These are phyloP conservation scores for Fusarium pseudocircinatum DNA, from an alignment of 2,329 filamentous ascomycete species.

Conservation along the genomic window DNA sequence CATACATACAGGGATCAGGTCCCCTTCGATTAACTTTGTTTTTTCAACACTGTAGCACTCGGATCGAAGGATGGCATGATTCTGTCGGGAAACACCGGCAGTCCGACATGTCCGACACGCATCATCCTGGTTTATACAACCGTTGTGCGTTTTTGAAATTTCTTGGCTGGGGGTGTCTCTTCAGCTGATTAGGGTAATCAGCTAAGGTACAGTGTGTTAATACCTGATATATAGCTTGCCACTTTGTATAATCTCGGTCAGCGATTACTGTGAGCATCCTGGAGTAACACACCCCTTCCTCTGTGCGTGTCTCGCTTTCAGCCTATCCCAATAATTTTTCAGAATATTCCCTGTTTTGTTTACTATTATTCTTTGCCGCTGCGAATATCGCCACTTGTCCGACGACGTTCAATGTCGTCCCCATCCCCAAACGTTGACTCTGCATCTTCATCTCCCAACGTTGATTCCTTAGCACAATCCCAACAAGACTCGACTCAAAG, in stretches of 20 bases:
- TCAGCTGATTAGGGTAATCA: not conserved
- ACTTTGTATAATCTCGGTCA: constrained; percentile 23
- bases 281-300: constrained; percentile 24
- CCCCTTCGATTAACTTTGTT: constrained; percentile 27
- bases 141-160: constrained; percentile 5
- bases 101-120: constrained; percentile 17
- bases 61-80: constrained; percentile 43
- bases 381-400: constrained; percentile 18
- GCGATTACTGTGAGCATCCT: constrained; percentile 17
- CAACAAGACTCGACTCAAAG: constrained; percentile 25
- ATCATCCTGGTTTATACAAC: constrained; percentile 24
- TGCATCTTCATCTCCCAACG: constrained; percentile 17
- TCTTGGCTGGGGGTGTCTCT: constrained; percentile 7
- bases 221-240: constrained; percentile 18
- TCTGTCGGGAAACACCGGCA: constrained; percentile 42
- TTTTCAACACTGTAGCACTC: constrained; percentile 21
- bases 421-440: constrained; percentile 20
- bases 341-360: constrained; percentile 27
- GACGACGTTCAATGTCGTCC: constrained; percentile 38
- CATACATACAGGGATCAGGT: constrained; percentile 18
- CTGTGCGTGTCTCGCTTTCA: constrained; percentile 24
- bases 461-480: constrained; percentile 11
- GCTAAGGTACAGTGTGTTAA: not conserved
- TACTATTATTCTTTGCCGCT: constrained; percentile 13
- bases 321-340: constrained; percentile 7